Evolutionary conservation across 768 basidiomycete genomes (phyloP).

Genomic region (Boletellus sp.): DNA sequence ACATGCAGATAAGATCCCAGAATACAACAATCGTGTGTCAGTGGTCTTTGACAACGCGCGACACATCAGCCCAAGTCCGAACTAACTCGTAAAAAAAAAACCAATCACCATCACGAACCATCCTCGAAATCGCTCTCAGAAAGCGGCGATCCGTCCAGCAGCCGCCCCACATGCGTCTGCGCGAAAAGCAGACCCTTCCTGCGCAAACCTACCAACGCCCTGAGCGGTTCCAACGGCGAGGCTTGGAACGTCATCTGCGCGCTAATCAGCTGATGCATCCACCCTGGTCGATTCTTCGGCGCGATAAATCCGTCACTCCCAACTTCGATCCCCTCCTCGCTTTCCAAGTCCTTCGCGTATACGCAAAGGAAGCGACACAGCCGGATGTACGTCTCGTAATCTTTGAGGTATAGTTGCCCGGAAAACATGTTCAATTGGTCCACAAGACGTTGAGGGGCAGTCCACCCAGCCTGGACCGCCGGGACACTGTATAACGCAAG

Average conservation of each 20-base stretch:
- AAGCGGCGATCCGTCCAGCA: slow-evolving; percentile 29
- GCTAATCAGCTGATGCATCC: neutral
- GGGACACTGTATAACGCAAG: slow-evolving; percentile 1
- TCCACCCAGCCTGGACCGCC: neutral
- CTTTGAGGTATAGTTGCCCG: slow-evolving; percentile 3
- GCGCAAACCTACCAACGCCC: slow-evolving; percentile 22
- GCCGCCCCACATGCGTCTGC: slow-evolving; percentile 38
- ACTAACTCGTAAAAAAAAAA: neutral
- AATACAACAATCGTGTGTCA: too few species aligned
- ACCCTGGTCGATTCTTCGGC: neutral
- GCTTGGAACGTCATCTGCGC: slow-evolving; percentile 29
- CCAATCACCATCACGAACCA: neutral
- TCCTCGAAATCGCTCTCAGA: slow-evolving; percentile 22
- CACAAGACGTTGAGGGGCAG: neutral
- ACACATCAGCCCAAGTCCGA: too few species aligned
- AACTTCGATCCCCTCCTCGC: neutral
- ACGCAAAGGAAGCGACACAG: slow-evolving; percentile 5
- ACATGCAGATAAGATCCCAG: neutral
- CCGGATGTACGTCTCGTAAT: slow-evolving; percentile 1
- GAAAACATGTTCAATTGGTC: slow-evolving; percentile 3
- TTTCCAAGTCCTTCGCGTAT: neutral
- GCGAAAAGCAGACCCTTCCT: slow-evolving; percentile 38
- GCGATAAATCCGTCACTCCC: slow-evolving; percentile 3
- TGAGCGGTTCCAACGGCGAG: slow-evolving; percentile 32
- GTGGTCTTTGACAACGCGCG: neutral